Percentiles rank a stretch among this genome's conserved stretches.
Conservation (phyloP, 805 yeast genomes). For the Schwanniomyces pseudopolymorphus region DNA sequence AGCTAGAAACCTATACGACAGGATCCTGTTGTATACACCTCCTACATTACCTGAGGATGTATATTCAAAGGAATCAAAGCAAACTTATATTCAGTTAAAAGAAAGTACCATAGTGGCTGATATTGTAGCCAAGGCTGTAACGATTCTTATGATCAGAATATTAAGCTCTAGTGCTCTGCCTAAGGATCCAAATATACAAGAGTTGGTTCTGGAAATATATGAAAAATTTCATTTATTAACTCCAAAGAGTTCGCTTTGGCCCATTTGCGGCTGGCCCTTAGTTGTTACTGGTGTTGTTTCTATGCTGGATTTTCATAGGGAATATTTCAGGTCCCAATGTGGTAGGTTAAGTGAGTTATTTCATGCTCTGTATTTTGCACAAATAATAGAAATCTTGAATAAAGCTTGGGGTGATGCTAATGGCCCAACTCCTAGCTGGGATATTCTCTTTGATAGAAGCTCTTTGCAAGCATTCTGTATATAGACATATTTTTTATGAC, state of each 20-base stretch:
- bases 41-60: neutral
- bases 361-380: conserved; percentile 2
- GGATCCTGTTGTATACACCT: neutral
- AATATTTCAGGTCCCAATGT: neutral
- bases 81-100: neutral
- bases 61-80: neutral
- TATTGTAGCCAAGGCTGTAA: neutral
- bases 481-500: neutral
- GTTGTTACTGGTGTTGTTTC: conserved; percentile 1
- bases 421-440: neutral
- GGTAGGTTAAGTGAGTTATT: neutral
- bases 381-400: neutral
- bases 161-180: neutral
- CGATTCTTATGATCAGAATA: neutral
- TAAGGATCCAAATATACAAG: neutral
- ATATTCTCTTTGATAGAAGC: conserved; percentile 2
- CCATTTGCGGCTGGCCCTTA: conserved; percentile 3
- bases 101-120: conserved; percentile 3
- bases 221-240: neutral
- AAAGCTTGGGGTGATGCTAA: conserved; percentile 1
- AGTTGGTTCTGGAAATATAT: neutral
- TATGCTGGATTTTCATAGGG: neutral
- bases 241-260: conserved; percentile 1
- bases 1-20: neutral
- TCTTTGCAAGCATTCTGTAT: conserved; percentile 1